Conservation (phyloP, 495 filamentous ascomycete species). For the Elasticomyces elasticus region DNA sequence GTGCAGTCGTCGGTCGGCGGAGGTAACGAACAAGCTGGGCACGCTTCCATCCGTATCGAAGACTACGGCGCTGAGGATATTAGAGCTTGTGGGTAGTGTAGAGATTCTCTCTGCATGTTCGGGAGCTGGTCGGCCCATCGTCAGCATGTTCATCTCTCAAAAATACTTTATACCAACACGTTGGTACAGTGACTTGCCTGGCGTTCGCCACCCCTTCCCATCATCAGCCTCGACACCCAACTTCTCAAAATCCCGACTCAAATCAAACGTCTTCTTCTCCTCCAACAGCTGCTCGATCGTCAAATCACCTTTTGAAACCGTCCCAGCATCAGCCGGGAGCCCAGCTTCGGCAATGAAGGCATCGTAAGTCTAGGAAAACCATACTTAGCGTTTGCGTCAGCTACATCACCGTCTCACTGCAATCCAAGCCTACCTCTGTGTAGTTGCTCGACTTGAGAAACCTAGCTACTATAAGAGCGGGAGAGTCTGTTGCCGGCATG, state of each 20-base stretch:
- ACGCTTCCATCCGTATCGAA: not conserved
- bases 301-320: slow-evolving; percentile 34
- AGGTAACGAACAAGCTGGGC: slow-evolving; percentile 32
- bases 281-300: slow-evolving; percentile 56
- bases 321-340: slow-evolving; percentile 40
- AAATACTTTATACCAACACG: not conserved
- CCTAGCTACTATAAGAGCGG: slow-evolving; percentile 48
- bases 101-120: slow-evolving; percentile 35
- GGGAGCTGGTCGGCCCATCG: slow-evolving; percentile 27
- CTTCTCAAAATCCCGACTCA: slow-evolving; percentile 48
- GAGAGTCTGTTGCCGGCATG: slow-evolving; percentile 39
- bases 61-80: slow-evolving; percentile 46
- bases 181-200: not conserved
- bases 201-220: slow-evolving; percentile 37
- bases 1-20: slow-evolving; percentile 46
- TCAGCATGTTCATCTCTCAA: not conserved
- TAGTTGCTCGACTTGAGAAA: slow-evolving; percentile 54
- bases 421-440: slow-evolving; percentile 34
- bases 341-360: slow-evolving; percentile 54
- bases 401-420: not conserved
- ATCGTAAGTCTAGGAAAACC: slow-evolving; percentile 39
- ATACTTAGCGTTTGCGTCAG: slow-evolving; percentile 12
- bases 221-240: slow-evolving; percentile 37
- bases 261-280: slow-evolving; percentile 55
- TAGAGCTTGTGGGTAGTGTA: slow-evolving; percentile 41